phyloP scores from a whole-genome alignment of 2,329 filamentous ascomycete genomes.

The Exophiala bonariae region DNA sequence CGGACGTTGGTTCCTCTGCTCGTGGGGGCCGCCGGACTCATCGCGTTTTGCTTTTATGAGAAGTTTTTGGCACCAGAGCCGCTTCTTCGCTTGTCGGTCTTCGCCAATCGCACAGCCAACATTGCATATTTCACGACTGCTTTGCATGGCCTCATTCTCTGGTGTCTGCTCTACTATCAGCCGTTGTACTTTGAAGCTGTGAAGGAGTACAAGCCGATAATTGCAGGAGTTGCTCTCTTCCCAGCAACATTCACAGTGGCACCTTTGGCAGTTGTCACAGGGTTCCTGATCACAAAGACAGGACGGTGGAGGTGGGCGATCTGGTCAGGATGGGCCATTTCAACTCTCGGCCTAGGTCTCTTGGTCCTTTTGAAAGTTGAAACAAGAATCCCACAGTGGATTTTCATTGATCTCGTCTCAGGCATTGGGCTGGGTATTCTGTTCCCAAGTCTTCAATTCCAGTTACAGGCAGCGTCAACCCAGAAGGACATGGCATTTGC shows the following conservation, averaged over 20 bases:
- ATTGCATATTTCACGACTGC: constrained; percentile 55
- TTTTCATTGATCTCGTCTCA: constrained; percentile 57
- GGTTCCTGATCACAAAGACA: constrained; percentile 54
- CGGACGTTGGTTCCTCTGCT: constrained; percentile 62
- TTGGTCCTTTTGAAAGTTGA: constrained; percentile 34
- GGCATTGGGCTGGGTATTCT: constrained; percentile 69
- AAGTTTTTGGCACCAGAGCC: constrained; percentile 52
- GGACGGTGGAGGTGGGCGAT: constrained; percentile 63
- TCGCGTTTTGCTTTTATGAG: constrained; percentile 58
- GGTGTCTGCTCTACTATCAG: constrained; percentile 58
- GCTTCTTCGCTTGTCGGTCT: constrained; percentile 47
- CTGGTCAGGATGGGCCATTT: constrained; percentile 62
- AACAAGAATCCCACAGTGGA: constrained; percentile 48
- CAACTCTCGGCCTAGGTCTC: constrained; percentile 60
- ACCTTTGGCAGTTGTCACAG: constrained; percentile 58
- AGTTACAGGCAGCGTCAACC: constrained; percentile 62
- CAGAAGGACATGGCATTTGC: constrained; percentile 61
- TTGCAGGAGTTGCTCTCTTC: constrained; percentile 57
- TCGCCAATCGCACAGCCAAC: constrained; percentile 47
- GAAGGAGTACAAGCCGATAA: constrained; percentile 54
- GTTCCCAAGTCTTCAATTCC: constrained; percentile 61
- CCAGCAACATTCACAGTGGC: constrained; percentile 65
- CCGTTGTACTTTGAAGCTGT: constrained; percentile 47
- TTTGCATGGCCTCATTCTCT: constrained; percentile 53
- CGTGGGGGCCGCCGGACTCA: constrained; percentile 53